Conservation (phyloP, 2,329 filamentous ascomycete genomes). For the Curvularia lunata region DNA sequence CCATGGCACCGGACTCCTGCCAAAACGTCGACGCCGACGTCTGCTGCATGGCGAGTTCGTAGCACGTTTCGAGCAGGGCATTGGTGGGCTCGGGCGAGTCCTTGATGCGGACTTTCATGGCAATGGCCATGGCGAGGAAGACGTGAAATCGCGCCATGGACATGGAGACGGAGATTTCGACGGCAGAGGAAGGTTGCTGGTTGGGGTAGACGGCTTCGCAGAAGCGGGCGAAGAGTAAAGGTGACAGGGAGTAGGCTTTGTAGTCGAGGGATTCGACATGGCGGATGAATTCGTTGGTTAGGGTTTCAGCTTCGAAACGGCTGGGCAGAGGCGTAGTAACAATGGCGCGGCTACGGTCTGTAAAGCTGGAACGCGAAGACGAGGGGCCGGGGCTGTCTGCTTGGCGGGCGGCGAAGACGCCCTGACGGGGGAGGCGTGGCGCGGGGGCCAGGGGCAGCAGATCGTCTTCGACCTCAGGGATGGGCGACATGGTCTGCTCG, state of each 20-base stretch:
- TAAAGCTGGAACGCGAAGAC: constrained; percentile 39
- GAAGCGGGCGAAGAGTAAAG: constrained; percentile 35
- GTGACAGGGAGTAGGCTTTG: constrained; percentile 34
- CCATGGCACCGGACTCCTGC: constrained; percentile 42
- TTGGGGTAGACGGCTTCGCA: constrained; percentile 46
- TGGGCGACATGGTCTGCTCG: constrained; percentile 37
- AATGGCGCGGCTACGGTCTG: constrained; percentile 43
- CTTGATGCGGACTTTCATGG: constrained; percentile 45
- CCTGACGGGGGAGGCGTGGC: constrained; percentile 39
- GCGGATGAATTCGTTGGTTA: constrained; percentile 44
- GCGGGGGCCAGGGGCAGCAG: constrained; percentile 35
- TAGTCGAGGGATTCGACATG: constrained; percentile 35
- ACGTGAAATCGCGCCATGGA: constrained; percentile 47
- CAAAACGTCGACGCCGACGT: constrained; percentile 39
- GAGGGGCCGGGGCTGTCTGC: constrained; percentile 36
- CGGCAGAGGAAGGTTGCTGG: constrained; percentile 23
- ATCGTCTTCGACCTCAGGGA: constrained; percentile 40
- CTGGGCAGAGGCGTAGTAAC: constrained; percentile 40
- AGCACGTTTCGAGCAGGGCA: constrained; percentile 44
- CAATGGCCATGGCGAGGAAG: constrained; percentile 47
- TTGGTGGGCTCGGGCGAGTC: constrained; percentile 40
- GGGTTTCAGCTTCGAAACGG: constrained; percentile 47
- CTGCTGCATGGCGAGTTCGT: constrained; percentile 47
- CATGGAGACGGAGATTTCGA: constrained; percentile 32
- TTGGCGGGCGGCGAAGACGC: constrained; percentile 38